phyloP scores from a whole-genome alignment of 257 asterid genomes.

The Mentha longifolia region DNA sequence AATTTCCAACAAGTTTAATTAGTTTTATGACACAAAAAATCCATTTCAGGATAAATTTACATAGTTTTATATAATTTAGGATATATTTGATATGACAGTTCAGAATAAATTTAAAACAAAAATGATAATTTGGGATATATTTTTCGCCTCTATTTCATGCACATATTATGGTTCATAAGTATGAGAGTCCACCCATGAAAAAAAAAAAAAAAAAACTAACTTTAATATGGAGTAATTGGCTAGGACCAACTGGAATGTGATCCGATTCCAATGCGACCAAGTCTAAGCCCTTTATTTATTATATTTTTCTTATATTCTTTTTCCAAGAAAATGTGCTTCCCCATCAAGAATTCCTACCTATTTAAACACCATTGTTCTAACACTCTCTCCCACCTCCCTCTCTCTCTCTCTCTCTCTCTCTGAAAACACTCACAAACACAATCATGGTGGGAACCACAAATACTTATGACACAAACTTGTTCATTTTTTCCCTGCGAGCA shows the following conservation, averaged over 20 bases:
- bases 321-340: conserved; percentile 21
- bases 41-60: no score
- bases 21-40: no score
- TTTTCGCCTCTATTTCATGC: no score
- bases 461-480: conserved; percentile 43
- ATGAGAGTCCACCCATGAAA: no score
- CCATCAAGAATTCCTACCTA: conserved; percentile 42
- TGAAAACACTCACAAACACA: not conserved
- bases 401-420: not conserved
- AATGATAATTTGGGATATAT: no score
- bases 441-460: conserved; percentile 46
- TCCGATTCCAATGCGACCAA: not conserved
- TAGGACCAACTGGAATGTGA: not conserved
- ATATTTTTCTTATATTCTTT: not conserved
- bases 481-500: conserved; percentile 47
- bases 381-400: conserved; percentile 11
- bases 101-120: no score
- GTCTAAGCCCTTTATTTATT: not conserved
- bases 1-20: no score
- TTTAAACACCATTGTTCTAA: conserved; percentile 38
- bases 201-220: no score
- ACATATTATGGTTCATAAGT: no score
- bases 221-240: no score
- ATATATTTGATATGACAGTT: no score
- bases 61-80: no score